phyloP scores from a whole-genome alignment of 1,139 yeast genomes.

The Wickerhamomyces sp. region DNA sequence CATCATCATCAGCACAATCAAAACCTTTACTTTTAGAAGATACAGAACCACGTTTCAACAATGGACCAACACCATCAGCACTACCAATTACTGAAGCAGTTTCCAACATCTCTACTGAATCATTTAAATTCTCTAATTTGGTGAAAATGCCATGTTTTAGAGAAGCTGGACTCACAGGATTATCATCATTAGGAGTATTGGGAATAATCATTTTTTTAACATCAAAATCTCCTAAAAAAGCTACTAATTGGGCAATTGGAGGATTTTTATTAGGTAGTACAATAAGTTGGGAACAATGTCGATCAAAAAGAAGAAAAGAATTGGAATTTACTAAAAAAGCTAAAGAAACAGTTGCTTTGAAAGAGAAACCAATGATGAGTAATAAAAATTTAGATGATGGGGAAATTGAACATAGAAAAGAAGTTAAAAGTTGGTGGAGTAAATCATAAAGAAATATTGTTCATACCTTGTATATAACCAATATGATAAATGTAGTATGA shows the following conservation, averaged over 20 bases:
- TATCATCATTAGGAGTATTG: constrained; percentile 77
- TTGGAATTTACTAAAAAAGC: constrained; percentile 56
- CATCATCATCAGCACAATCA: constrained; percentile 1
- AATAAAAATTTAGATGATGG: constrained; percentile 13
- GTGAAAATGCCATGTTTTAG: constrained; percentile 82
- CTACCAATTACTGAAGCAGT: constrained; percentile 30
- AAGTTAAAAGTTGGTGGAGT: constrained; percentile 23
- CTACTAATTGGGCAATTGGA: constrained; percentile 79
- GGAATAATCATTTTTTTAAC: constrained; percentile 68
- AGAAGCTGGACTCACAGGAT: constrained; percentile 83
- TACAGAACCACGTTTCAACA: constrained; percentile 32
- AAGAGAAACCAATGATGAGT: constrained; percentile 36
- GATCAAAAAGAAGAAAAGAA: constrained; percentile 62
- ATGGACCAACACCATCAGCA: constrained; percentile 24
- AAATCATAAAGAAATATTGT: constrained; percentile 1
- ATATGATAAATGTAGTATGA: too few relatives aligned
- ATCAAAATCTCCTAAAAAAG: constrained; percentile 55
- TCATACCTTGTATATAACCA: too few relatives aligned
- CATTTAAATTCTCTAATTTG: constrained; percentile 52
- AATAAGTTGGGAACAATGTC: constrained; percentile 91
- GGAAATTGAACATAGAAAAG: constrained; percentile 12
- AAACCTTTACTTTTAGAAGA: constrained; percentile 31
- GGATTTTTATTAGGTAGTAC: constrained; percentile 78
- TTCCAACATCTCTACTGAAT: constrained; percentile 33
- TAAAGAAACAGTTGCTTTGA: constrained; percentile 38